These are phyloP conservation scores for Thecaphora thlaspeos DNA, from an alignment of 1,284 basidiomycete genomes.

Conservation along the genomic window DNA sequence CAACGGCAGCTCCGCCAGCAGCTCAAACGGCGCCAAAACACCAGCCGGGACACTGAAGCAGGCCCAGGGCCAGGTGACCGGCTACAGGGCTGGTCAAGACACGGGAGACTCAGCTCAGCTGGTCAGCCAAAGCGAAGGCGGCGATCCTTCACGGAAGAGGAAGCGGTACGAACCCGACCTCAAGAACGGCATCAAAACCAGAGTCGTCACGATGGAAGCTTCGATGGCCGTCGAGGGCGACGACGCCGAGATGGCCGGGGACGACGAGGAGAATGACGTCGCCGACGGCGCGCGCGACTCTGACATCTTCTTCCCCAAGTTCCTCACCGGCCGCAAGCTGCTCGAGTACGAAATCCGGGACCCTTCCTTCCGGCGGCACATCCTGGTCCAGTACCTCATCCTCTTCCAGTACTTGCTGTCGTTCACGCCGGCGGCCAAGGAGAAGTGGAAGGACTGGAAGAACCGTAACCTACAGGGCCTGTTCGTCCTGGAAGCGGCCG, in stretches of 20 bases:
- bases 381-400: constrained; percentile 81
- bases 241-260: background rate
- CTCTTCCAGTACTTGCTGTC: constrained; percentile 75
- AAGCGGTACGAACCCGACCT: constrained; percentile 26
- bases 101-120: constrained; percentile 5
- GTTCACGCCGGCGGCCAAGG: constrained; percentile 71
- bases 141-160: background rate
- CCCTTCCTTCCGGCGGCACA: constrained; percentile 83
- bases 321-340: constrained; percentile 78
- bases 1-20: constrained; percentile 1
- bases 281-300: constrained; percentile 55
- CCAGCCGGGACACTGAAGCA: too few relatives aligned
- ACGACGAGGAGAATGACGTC: constrained; percentile 1
- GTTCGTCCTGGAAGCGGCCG: constrained; percentile 35
- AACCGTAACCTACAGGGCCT: constrained; percentile 44
- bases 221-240: constrained; percentile 5
- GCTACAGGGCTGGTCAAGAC: constrained; percentile 18
- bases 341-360: constrained; percentile 84
- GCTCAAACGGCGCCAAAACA: constrained; percentile 1
- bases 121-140: background rate
- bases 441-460: constrained; percentile 63
- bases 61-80: constrained; percentile 2
- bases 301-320: constrained; percentile 83
- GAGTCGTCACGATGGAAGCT: background rate
- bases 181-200: constrained; percentile 8